Base-by-base conservation (phyloP, 495 filamentous ascomycete species). In the Melanomma pulvis-pyrius region DNA sequence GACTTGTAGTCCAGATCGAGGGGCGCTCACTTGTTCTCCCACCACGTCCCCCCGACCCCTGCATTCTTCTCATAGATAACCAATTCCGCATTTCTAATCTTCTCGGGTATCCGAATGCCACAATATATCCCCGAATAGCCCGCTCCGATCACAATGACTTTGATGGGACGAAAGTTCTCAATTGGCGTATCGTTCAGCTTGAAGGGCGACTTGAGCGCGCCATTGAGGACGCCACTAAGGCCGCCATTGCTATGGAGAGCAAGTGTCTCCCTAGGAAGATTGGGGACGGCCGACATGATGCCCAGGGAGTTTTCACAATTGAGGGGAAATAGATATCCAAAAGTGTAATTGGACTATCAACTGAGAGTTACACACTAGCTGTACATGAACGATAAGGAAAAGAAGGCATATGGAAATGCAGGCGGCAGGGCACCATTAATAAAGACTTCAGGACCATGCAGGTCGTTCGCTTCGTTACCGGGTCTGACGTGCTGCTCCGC, bases 51-150 rank as follows among this genome's bases (percentile, higher is more conserved):
- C 32, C 87, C 86, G 65, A 90, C 80, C 50, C 88, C 89, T 0
- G 74, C 73, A 67, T 93, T 93, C 82, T 92, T 93, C 73, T 94
- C 91, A 74, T 91, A 94, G 44, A 90, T 85, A 32, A 83, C 80
- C 26, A 88, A 77, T 15, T 89, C 83, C 51, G 88, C 71, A 55
- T 86, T 84, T 1, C 78, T 79, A 34, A 88, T 80, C 49, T 81
- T 81, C 48, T 84, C 80, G 0, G 82, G 80, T 21, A 90, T 79
- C 25, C 87, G 78, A 64, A 88, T 85, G 17, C 84, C 87, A 1
- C 82, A 77, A 11, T 85, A 75, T 21, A 90, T 82, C 1, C 88
- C 88, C 1, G 87, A 83, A 11, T 87, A 80, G 0, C 88, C 88
- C 41, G 87, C 87, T 6, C 88, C 88, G 61, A 90, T 85, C 51